phyloP scores from a whole-genome alignment of 305 asterid genomes.

The Coffea humblotiana region DNA sequence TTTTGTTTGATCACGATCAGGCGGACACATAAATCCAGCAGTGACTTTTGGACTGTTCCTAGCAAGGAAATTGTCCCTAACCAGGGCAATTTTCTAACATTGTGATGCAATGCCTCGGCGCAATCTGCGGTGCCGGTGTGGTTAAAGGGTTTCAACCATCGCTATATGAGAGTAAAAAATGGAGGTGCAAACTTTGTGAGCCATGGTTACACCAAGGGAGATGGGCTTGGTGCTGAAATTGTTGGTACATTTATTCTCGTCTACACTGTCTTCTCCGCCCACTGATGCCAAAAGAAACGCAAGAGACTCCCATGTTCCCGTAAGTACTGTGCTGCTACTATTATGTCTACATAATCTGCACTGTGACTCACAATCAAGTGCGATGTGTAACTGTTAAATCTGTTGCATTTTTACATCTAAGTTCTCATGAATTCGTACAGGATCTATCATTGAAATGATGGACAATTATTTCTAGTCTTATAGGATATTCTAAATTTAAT shows the following conservation, averaged over 20 bases:
- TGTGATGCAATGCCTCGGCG: slow-evolving; percentile 75
- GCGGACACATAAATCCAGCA: slow-evolving; percentile 83
- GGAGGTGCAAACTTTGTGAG: slow-evolving; percentile 61
- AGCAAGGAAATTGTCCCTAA: slow-evolving; percentile 67
- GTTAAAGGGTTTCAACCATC: slow-evolving; percentile 74
- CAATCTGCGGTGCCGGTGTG: slow-evolving; percentile 75
- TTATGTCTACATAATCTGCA: not conserved
- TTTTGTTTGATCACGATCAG: slow-evolving; percentile 24
- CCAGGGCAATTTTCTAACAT: slow-evolving; percentile 64
- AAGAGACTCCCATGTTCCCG: slow-evolving; percentile 78
- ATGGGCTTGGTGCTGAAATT: slow-evolving; percentile 76
- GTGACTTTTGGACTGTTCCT: slow-evolving; percentile 73
- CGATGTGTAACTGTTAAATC: no score
- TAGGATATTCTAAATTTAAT: no score
- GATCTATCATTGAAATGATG: no score
- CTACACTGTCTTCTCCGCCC: slow-evolving; percentile 76
- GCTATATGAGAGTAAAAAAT: slow-evolving; percentile 40
- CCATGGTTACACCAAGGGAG: slow-evolving; percentile 71
- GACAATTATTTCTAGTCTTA: no score
- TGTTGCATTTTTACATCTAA: no score
- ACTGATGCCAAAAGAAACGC: slow-evolving; percentile 87
- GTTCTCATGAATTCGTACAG: no score
- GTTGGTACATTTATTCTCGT: slow-evolving; percentile 71
- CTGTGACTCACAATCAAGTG: not conserved
- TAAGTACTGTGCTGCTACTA: slow-evolving; percentile 23